These are phyloP conservation scores for Puccinia horiana DNA, from an alignment of 1,284 basidiomycete species.

Conservation along the genomic window DNA sequence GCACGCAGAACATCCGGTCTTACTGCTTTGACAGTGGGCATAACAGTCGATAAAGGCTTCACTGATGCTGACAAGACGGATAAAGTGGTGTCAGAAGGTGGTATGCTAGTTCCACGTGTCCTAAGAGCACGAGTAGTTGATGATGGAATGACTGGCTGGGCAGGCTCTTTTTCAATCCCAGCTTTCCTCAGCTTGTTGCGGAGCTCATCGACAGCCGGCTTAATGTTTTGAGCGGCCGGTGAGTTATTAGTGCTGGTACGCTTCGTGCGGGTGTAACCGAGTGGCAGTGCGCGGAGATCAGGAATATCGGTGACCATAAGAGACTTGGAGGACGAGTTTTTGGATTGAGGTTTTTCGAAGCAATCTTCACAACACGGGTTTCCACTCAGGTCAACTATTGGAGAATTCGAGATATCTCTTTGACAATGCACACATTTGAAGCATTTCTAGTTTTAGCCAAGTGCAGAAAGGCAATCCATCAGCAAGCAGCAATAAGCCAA, in stretches of 20 bases:
- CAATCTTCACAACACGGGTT: constrained; percentile 46
- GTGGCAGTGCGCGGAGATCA: constrained; percentile 12
- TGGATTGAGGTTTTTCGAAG: constrained; percentile 30
- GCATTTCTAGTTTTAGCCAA: constrained; percentile 28
- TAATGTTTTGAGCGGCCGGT: constrained; percentile 32
- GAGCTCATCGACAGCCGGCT: constrained; percentile 46
- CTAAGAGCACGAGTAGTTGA: neutral
- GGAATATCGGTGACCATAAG: constrained; percentile 40
- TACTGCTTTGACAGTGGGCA: neutral
- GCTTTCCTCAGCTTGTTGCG: constrained; percentile 39
- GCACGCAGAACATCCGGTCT: neutral
- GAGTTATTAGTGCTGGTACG: constrained; percentile 20
- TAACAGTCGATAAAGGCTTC: constrained; percentile 10
- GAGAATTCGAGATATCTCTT: constrained; percentile 32
- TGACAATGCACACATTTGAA: constrained; percentile 47
- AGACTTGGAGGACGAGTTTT: constrained; percentile 1
- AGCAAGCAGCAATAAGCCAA: neutral
- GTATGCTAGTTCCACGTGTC: neutral
- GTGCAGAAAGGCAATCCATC: neutral
- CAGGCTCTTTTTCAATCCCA: constrained; percentile 31
- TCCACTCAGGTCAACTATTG: constrained; percentile 39
- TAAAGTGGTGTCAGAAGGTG: neutral
- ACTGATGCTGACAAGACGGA: neutral
- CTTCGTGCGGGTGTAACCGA: neutral
- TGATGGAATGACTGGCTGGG: constrained; percentile 1